Evolutionary conservation across 2,329 filamentous ascomycete species (phyloP).

Genomic region (Sporothrix phasma): DNA sequence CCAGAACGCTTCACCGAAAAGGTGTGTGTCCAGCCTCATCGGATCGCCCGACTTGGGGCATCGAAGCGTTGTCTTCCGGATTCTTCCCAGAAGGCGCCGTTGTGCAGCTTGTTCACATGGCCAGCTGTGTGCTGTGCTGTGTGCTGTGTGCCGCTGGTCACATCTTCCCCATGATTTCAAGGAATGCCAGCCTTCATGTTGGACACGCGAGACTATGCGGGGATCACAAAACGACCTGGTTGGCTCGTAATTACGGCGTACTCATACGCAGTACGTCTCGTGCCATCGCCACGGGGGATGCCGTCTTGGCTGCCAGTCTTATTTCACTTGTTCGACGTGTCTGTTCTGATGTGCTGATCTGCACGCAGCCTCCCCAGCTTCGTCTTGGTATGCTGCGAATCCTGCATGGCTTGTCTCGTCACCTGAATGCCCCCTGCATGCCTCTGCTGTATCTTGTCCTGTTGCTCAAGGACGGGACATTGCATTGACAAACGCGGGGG

Average conservation of each 20-base stretch:
- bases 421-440: constrained; percentile 11
- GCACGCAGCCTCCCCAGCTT: neutral
- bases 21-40: neutral
- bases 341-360: neutral
- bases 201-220: too few species aligned
- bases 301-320: neutral
- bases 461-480: neutral
- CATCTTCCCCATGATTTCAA: too few species aligned
- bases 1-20: neutral
- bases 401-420: neutral
- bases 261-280: neutral
- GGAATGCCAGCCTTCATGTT: too few species aligned
- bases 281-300: neutral
- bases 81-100: neutral
- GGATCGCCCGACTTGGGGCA: neutral
- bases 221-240: too few species aligned
- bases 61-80: neutral
- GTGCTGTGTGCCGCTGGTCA: too few species aligned
- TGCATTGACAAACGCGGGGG: neutral
- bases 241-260: neutral
- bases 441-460: neutral
- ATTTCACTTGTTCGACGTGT: neutral
- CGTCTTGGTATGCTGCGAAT: neutral
- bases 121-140: too few species aligned
- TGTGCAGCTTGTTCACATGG: neutral